Evolutionary conservation across 2,329 filamentous ascomycete genomes (phyloP), one percentile per base, ranked within the genome.

Genomic region (Paradendryphiella salina): DNA sequence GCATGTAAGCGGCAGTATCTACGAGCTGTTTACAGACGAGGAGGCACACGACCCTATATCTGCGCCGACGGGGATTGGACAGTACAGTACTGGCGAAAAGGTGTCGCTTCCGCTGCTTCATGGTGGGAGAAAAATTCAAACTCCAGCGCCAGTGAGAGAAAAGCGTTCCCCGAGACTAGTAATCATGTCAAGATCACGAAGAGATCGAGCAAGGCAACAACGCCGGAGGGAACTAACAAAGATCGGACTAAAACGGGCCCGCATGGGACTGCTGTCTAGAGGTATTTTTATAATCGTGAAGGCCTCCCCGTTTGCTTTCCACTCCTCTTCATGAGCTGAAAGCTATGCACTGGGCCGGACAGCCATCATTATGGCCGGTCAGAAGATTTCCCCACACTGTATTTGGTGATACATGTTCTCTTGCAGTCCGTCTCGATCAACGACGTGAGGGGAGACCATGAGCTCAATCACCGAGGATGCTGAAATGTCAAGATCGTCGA

Each of bases 11-110:
- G n/a, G 42, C 6, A 42, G 56, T 1, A 57, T 69, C 18, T 60
- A 65, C 42, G 57, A 50, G 1, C 20, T 61, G 3, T 39, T 60
- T 5, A 31, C 39, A 17, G 33, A 53, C 7, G 45, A 46, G n/a
- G 44, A 52, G 4, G 50, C 42, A 6, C 28, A 50, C 1, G 50
- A 59, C 45, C 49, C 3, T 69, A 67, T 43, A n/a, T 67, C 3
- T 64, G 50, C 28, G 47, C 65, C 7, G 56, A 67, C 51, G 61
- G 63, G 9, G 66, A 69, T 52, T 52, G 49, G 1, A 63, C 59
- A 11, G 57, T 60, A 5, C 54, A 63, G 33, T 69, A 61, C 34
- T 69, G 61, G 60, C 47, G 47, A 4, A 49, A 32, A 29, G 52
- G 51, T n/a, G 34, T 52, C 17, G 21, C 52, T 29, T 36, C 33